A percentile compares a stretch with the other conserved stretches of the same genome.
Conservation (phyloP, 768 basidiomycete genomes). For the Termitomyces sp. region DNA sequence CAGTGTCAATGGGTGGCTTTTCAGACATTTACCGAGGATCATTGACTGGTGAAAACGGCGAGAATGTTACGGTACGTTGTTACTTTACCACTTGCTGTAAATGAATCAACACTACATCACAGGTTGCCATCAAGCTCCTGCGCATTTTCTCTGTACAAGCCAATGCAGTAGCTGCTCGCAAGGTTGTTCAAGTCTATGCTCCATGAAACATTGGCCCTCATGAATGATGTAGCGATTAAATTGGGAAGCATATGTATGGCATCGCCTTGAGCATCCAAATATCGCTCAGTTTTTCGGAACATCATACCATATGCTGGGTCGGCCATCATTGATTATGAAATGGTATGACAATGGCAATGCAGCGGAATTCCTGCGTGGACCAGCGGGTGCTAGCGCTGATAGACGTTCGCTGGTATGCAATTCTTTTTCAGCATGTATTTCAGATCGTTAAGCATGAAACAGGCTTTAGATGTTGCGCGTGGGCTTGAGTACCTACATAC, state of each 20-base stretch:
- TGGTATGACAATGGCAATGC: slow-evolving; percentile 47
- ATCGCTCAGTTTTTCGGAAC: slow-evolving; percentile 43
- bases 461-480: slow-evolving; percentile 39
- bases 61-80: slow-evolving; percentile 6
- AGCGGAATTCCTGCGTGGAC: slow-evolving; percentile 30
- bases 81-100: neutral
- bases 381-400: slow-evolving; percentile 2
- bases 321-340: slow-evolving; percentile 35
- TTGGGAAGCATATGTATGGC: slow-evolving; percentile 41
- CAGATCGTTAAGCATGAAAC: neutral
- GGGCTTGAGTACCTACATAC: slow-evolving; percentile 40
- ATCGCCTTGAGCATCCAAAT: slow-evolving; percentile 41
- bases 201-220: neutral
- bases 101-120: neutral
- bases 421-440: neutral
- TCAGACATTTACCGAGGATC: slow-evolving; percentile 43
- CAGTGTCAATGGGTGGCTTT: slow-evolving; percentile 41
- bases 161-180: slow-evolving; percentile 28
- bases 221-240: slow-evolving; percentile 30
- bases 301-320: slow-evolving; percentile 30
- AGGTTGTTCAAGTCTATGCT: slow-evolving; percentile 15
- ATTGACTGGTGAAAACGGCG: slow-evolving; percentile 17
- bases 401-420: neutral
- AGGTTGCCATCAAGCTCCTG: slow-evolving; percentile 46
- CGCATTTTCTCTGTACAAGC: slow-evolving; percentile 26